phyloP scores from a whole-genome alignment of 2,329 filamentous ascomycete genomes.

The Myotisia sp. region DNA sequence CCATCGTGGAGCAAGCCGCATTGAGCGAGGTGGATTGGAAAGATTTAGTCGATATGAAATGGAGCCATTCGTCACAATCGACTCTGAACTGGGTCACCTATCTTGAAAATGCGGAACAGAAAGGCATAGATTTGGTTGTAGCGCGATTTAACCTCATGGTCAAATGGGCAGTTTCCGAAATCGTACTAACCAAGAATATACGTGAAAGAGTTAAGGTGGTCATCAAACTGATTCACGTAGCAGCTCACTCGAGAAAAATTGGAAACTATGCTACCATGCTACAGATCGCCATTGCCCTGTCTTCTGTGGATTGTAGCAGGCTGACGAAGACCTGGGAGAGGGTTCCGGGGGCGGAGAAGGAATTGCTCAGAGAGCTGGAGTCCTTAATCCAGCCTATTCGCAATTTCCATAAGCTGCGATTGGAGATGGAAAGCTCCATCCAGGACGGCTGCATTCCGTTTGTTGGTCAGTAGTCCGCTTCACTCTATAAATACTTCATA shows the following conservation, averaged over 20 bases:
- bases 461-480: constrained; percentile 35
- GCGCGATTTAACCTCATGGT: constrained; percentile 53
- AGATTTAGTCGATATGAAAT: constrained; percentile 49
- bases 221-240: constrained; percentile 50
- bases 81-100: constrained; percentile 49
- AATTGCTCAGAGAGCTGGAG: constrained; percentile 45
- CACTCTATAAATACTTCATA: background rate
- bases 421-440: constrained; percentile 49
- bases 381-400: constrained; percentile 46
- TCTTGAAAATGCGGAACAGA: constrained; percentile 39
- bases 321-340: constrained; percentile 46
- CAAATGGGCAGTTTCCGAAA: constrained; percentile 51
- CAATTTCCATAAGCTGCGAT: constrained; percentile 48
- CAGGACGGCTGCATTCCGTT: constrained; percentile 53
- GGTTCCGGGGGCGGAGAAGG: constrained; percentile 40
- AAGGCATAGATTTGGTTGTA: constrained; percentile 50
- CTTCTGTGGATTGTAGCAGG: constrained; percentile 44
- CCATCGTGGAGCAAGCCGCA: constrained; percentile 51
- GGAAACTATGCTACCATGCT: constrained; percentile 54
- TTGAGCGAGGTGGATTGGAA: constrained; percentile 54
- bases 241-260: constrained; percentile 42
- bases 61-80: constrained; percentile 41
- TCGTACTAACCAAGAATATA: constrained; percentile 43
- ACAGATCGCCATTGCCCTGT: constrained; percentile 48
- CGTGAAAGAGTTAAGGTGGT: constrained; percentile 47